Evolutionary conservation across 768 basidiomycete genomes (phyloP), one percentile per base, ranked within the genome.

Genomic region (Tylopilus sp.): DNA sequence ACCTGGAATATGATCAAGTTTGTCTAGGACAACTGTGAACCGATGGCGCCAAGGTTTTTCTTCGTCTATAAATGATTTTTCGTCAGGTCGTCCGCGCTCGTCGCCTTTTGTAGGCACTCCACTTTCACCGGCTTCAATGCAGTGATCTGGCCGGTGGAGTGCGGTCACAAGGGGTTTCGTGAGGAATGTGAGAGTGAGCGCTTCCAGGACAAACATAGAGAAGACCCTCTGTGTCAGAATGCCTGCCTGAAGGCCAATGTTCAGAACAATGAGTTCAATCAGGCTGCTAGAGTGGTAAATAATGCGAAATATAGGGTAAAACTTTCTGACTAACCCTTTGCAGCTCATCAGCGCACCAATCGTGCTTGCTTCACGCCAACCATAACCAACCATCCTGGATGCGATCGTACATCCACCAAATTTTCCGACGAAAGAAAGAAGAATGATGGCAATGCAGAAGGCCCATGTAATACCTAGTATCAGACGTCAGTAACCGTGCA

Each of bases 311-410:
- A 47, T 11, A 1, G 6, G 17, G 21, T 12, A n/a, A 2, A 24
- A 24, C 2, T 10, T 13, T 29, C 3, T 1, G 14, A 43, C 76
- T 31, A 12, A 88, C 88, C 92, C 94, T 78, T 98, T 95, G 66
- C 94, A 96, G 63, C 86, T 89, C 95, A 99, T 98, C 47, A 98
- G 68, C 14, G 89, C 85, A 0, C 97, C 97, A 46, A 98, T 86
- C 1, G 93, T 85, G 31, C 83, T 77, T 0, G 87, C 72, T 64
- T 98, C 96, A 34, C 96, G 77, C 82, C 83, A 87, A 8, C 72
- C 79, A 70, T 92, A 98, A 1, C 87, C 85, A 9, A 84, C 61
- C 28, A 79, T 74, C 37, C 75, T 73, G 0, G 94, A 89, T 1
- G 88, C 86, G 7, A 85, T 50, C 0, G 82, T 76, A 62, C 93